Evolutionary conservation across 129 eudicot genomes (phyloP).

Genomic region (Arctium lappa): DNA sequence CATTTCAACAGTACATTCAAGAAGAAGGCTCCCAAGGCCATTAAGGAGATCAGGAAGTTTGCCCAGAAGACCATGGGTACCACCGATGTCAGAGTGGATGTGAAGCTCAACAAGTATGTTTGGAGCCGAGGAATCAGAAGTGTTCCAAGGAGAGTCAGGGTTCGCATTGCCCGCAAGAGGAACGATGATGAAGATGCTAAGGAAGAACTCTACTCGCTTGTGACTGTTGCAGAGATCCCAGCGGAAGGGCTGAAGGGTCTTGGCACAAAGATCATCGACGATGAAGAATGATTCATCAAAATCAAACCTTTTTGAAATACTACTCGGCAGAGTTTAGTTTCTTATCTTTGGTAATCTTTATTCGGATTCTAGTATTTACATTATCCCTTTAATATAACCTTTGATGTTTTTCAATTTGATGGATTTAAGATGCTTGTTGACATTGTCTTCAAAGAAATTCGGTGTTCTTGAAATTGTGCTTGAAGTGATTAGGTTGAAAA

Average conservation of each 20-base stretch:
- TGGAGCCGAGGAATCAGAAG: conserved; percentile 82
- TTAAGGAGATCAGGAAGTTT: conserved; percentile 64
- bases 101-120: conserved; percentile 66
- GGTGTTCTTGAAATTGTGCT: not conserved
- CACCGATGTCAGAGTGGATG: conserved; percentile 70
- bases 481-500: not conserved
- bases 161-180: conserved; percentile 69
- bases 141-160: conserved; percentile 68
- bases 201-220: conserved; percentile 74
- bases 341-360: conserved; percentile 12
- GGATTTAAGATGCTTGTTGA: conserved; percentile 14
- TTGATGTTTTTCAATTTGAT: conserved; percentile 7
- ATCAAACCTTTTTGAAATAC: conserved; percentile 26
- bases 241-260: conserved; percentile 64
- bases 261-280: conserved; percentile 64
- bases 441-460: not conserved
- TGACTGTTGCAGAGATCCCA: conserved; percentile 69
- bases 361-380: conserved; percentile 31
- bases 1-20: conserved; percentile 39
- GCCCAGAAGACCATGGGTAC: conserved; percentile 78
- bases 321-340: conserved; percentile 30
- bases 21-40: conserved; percentile 80
- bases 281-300: conserved; percentile 41
- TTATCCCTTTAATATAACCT: conserved; percentile 16
- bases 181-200: conserved; percentile 76